phyloP scores from a whole-genome alignment of 2,329 filamentous ascomycete species.

The Penicillium sp. region DNA sequence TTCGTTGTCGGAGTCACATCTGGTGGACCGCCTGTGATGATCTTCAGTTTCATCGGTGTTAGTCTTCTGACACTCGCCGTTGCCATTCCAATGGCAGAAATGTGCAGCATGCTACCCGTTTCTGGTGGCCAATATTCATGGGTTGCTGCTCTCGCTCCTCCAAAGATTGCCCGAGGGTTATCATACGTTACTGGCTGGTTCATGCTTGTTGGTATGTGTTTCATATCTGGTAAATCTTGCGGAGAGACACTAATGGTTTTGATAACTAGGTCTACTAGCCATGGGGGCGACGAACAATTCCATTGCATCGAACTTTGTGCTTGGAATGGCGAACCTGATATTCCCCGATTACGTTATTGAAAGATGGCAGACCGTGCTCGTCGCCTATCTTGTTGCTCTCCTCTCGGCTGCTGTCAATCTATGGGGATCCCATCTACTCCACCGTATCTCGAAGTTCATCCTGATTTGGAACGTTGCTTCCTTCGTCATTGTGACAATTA shows the following conservation, averaged over 20 bases:
- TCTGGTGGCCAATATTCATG: slow-evolving; percentile 60
- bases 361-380: slow-evolving; percentile 58
- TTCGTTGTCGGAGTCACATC: slow-evolving; percentile 58
- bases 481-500: slow-evolving; percentile 55
- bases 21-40: slow-evolving; percentile 60
- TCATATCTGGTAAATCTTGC: too few relatives aligned
- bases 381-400: slow-evolving; percentile 52
- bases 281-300: slow-evolving; percentile 59
- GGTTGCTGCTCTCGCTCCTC: slow-evolving; percentile 59
- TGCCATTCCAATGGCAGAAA: slow-evolving; percentile 61
- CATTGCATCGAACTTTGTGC: slow-evolving; percentile 57
- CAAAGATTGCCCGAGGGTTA: slow-evolving; percentile 43
- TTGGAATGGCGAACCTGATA: slow-evolving; percentile 56
- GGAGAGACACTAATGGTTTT: background rate
- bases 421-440: slow-evolving; percentile 52
- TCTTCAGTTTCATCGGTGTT: slow-evolving; percentile 59
- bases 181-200: slow-evolving; percentile 53
- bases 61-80: slow-evolving; percentile 54
- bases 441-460: slow-evolving; percentile 52
- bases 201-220: slow-evolving; percentile 46
- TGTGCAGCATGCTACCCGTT: slow-evolving; percentile 58
- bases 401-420: slow-evolving; percentile 52
- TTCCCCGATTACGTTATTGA: slow-evolving; percentile 54
- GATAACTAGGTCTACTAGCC: slow-evolving; percentile 44
- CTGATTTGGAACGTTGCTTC: slow-evolving; percentile 56